A percentile compares a stretch with the other conserved stretches of the same genome.
Conservation (phyloP, 1,139 yeast species). For the Yamadazyma diospyri region DNA sequence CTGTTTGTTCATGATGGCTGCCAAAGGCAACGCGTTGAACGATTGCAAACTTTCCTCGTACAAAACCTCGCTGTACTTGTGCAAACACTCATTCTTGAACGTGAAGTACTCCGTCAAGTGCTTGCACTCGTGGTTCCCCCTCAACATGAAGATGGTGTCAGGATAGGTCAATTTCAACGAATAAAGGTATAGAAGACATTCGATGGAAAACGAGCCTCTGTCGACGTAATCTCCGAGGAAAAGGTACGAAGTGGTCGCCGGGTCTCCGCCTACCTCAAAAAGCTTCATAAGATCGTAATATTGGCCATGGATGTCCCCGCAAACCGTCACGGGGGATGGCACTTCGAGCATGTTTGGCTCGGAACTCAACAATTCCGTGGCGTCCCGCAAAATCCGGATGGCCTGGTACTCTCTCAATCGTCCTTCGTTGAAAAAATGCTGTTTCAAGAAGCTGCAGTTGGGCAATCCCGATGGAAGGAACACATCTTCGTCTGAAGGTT, state of each 20-base stretch:
- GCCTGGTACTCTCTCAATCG: slow-evolving; percentile 74
- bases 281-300: slow-evolving; percentile 85
- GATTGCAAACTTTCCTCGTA: slow-evolving; percentile 77
- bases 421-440: slow-evolving; percentile 81
- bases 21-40: slow-evolving; percentile 86
- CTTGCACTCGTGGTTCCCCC: slow-evolving; percentile 96
- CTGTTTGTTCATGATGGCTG: slow-evolving; percentile 92
- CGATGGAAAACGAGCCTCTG: slow-evolving; percentile 89
- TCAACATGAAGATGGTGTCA: slow-evolving; percentile 69
- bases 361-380: slow-evolving; percentile 59
- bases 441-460: slow-evolving; percentile 62
- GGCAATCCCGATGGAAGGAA: slow-evolving; percentile 68
- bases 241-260: slow-evolving; percentile 68
- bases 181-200: slow-evolving; percentile 78
- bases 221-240: slow-evolving; percentile 96
- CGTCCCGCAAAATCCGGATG: slow-evolving; percentile 58
- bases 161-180: slow-evolving; percentile 80
- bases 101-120: slow-evolving; percentile 95
- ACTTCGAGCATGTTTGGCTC: slow-evolving; percentile 82
- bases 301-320: slow-evolving; percentile 98
- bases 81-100: slow-evolving; percentile 85
- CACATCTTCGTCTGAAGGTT: slow-evolving; percentile 67
- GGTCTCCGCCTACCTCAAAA: slow-evolving; percentile 94
- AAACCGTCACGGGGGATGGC: slow-evolving; percentile 92
- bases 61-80: slow-evolving; percentile 67